Conservation (phyloP, 202 grass and related monocot species). For the Alloteropsis angusta region DNA sequence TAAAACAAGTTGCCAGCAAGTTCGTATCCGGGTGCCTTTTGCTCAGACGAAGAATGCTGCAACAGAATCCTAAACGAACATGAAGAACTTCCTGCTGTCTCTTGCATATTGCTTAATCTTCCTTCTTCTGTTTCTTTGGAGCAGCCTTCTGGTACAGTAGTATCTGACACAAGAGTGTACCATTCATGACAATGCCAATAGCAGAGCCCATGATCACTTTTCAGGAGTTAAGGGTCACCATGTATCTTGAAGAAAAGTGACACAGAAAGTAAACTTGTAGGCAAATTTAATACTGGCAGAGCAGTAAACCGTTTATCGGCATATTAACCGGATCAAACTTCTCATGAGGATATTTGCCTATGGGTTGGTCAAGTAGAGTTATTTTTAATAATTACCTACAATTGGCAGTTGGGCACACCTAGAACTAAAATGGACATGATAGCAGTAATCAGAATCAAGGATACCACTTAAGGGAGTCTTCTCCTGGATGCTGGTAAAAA, state of each 20-base stretch:
- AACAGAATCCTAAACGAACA: neutral
- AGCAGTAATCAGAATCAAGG: conserved; percentile 42
- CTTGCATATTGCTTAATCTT: conserved; percentile 30
- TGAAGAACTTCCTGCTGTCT: neutral
- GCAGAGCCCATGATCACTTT: conserved; percentile 84
- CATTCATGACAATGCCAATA: conserved; percentile 69
- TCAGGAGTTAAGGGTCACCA: conserved; percentile 45
- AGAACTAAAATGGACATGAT: conserved; percentile 8
- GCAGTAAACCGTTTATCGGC: neutral
- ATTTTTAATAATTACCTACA: neutral
- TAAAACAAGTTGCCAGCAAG: neutral
- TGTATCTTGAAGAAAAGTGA: neutral
- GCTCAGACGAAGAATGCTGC: neutral
- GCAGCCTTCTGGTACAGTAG: conserved; percentile 47
- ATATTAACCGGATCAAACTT: neutral
- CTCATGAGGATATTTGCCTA: neutral
- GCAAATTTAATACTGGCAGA: neutral
- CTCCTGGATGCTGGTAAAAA: conserved; percentile 95
- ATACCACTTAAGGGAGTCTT: conserved; percentile 87
- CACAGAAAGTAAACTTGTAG: neutral
- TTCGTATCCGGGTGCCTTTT: too few species aligned
- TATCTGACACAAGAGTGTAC: conserved; percentile 79
- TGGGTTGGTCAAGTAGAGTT: neutral
- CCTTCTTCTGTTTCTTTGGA: conserved; percentile 81
- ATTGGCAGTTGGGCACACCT: neutral